Evolutionary conservation across 2,329 filamentous ascomycete species (phyloP).

Genomic region (Dryadomyces quercus-mongolicae): DNA sequence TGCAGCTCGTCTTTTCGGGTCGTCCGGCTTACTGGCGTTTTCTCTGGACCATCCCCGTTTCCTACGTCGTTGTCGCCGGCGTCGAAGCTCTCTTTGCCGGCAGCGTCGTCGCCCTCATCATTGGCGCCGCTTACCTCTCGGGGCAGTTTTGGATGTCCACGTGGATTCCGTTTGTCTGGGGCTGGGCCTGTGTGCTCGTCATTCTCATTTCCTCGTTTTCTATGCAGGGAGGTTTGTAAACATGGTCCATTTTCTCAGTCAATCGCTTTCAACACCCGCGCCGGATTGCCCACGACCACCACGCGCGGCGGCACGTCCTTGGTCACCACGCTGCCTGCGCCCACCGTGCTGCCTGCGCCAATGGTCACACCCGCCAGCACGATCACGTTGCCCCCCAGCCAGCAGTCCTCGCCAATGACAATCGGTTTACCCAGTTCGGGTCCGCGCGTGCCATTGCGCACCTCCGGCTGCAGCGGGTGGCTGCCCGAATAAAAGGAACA

Average conservation of each 20-base stretch:
- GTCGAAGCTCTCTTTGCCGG: conserved; percentile 70
- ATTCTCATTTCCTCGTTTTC: conserved; percentile 81
- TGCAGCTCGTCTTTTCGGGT: conserved; percentile 47
- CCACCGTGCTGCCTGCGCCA: conserved; percentile 60
- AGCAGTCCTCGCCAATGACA: conserved; percentile 67
- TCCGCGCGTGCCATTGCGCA: conserved; percentile 63
- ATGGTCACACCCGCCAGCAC: conserved; percentile 70
- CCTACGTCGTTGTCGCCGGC: conserved; percentile 60
- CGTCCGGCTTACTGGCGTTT: conserved; percentile 40
- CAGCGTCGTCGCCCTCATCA: conserved; percentile 68
- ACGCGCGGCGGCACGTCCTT: conserved; percentile 56
- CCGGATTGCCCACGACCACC: conserved; percentile 56
- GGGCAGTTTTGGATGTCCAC: conserved; percentile 88
- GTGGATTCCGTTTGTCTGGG: conserved; percentile 88
- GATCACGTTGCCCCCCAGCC: conserved; percentile 60
- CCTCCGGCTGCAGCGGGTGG: conserved; percentile 63
- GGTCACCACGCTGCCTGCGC: conserved; percentile 74
- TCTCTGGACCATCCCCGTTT: conserved; percentile 59
- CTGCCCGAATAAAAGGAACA: conserved; percentile 63
- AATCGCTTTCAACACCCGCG: conserved; percentile 38
- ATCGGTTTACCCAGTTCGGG: conserved; percentile 67
- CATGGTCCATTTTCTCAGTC: no score
- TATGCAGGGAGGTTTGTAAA: conserved; percentile 79
- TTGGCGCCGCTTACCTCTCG: conserved; percentile 68
- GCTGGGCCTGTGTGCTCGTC: conserved; percentile 68